These are phyloP conservation scores for Geosmithia morbida DNA, from an alignment of 2,329 filamentous ascomycete genomes.

Conservation along the genomic window DNA sequence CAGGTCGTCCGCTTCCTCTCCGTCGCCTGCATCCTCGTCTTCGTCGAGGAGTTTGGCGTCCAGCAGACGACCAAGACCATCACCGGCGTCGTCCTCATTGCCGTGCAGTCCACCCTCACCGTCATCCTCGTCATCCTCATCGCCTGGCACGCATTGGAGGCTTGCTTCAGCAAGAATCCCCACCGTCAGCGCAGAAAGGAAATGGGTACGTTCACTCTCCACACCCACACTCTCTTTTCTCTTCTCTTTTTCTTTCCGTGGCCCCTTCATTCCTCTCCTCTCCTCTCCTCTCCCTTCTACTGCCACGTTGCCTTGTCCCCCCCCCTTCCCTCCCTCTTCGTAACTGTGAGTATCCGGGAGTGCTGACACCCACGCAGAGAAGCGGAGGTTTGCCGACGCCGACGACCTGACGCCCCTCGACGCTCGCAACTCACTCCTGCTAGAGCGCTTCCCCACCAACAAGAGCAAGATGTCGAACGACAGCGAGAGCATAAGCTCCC, in stretches of 20 bases:
- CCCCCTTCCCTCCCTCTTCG: too few relatives aligned
- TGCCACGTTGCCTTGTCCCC: too few relatives aligned
- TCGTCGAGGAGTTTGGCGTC: slow-evolving; percentile 85
- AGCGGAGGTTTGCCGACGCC: slow-evolving; percentile 52
- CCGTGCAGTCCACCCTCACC: slow-evolving; percentile 76
- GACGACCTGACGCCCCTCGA: slow-evolving; percentile 79
- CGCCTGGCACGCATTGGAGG: slow-evolving; percentile 72
- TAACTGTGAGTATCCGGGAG: too few relatives aligned
- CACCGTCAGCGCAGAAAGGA: slow-evolving; percentile 82
- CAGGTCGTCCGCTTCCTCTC: slow-evolving; percentile 81
- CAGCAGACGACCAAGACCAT: slow-evolving; percentile 87
- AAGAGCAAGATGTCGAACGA: slow-evolving; percentile 23
- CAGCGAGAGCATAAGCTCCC: slow-evolving; percentile 18
- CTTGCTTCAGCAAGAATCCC: slow-evolving; percentile 75
- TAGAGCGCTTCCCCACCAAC: slow-evolving; percentile 32
- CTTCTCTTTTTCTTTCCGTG: too few relatives aligned
- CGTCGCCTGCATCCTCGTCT: slow-evolving; percentile 77
- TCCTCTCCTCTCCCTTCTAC: too few relatives aligned
- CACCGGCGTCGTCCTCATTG: slow-evolving; percentile 83
- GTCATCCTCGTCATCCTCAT: slow-evolving; percentile 77
- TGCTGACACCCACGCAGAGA: slow-evolving; percentile 38
- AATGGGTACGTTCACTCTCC: slow-evolving; percentile 55
- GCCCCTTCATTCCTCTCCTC: too few relatives aligned
- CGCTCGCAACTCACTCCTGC: slow-evolving; percentile 72
- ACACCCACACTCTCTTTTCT: not conserved